These are phyloP conservation scores for Colletotrichum sp. DNA, from an alignment of 2,329 filamentous ascomycete genomes.

Conservation along the genomic window DNA sequence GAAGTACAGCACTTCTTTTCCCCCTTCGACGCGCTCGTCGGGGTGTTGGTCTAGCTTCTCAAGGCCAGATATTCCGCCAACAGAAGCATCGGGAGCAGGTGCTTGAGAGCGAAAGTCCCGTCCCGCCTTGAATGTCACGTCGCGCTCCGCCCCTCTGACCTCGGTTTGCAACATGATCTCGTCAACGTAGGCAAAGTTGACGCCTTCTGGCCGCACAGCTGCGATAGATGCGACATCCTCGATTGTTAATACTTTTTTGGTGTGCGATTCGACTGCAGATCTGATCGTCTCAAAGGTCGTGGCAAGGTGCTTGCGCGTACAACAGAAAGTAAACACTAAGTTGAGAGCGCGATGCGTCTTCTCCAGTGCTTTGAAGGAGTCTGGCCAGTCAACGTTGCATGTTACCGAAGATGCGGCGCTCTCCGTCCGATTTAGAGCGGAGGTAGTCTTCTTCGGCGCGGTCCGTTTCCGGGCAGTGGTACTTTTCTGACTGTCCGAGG, in stretches of 20 bases:
- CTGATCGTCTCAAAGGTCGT: conserved; percentile 93
- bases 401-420: conserved; percentile 23
- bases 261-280: conserved; percentile 83
- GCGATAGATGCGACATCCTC: conserved; percentile 86
- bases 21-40: conserved; percentile 36
- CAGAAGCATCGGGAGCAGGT: conserved; percentile 59
- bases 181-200: conserved; percentile 87
- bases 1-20: conserved; percentile 80
- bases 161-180: conserved; percentile 84
- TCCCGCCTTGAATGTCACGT: conserved; percentile 67
- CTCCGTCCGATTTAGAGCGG: conserved; percentile 14
- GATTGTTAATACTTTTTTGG: conserved; percentile 70
- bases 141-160: conserved; percentile 69
- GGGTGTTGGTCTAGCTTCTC: conserved; percentile 42
- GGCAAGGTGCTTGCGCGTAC: conserved; percentile 86
- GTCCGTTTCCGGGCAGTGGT: background rate
- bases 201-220: conserved; percentile 75
- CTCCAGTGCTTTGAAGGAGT: conserved; percentile 73
- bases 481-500: background rate
- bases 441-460: conserved; percentile 19
- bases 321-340: conserved; percentile 93
- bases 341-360: conserved; percentile 86
- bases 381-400: conserved; percentile 69
- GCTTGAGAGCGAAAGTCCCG: conserved; percentile 55
- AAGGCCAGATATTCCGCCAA: conserved; percentile 59